Conservation (phyloP, 2,329 filamentous ascomycete species). For the Aspergillus novofumigatus region DNA sequence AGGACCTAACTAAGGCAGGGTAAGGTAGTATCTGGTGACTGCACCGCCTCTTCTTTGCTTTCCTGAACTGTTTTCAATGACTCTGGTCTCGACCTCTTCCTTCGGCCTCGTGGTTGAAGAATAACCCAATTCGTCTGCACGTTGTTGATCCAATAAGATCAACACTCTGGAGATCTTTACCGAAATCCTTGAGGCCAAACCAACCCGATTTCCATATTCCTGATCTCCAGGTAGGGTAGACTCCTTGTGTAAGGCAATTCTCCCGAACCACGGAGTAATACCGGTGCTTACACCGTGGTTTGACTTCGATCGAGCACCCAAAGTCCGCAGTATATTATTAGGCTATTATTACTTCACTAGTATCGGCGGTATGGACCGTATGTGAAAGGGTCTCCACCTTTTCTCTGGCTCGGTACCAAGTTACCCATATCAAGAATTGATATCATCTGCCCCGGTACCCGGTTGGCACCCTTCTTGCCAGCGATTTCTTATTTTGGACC, state of each 20-base stretch:
- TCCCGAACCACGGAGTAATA: not conserved
- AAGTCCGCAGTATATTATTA: not conserved
- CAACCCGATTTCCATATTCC: not conserved
- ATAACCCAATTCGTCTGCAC: not conserved
- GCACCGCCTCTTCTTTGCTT: not conserved
- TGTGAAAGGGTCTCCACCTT: not conserved
- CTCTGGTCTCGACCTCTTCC: not conserved
- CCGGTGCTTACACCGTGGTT: not conserved
- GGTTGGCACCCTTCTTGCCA: constrained; percentile 4
- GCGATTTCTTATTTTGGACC: constrained; percentile 11
- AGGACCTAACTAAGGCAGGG: not conserved
- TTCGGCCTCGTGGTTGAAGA: not conserved
- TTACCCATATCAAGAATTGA: not conserved
- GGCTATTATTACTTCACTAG: not conserved
- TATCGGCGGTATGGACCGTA: not conserved
- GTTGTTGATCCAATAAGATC: not conserved
- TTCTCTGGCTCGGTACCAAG: not conserved
- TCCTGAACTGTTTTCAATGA: not conserved
- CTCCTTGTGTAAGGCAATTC: not conserved
- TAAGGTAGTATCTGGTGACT: not conserved
- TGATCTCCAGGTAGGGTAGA: not conserved
- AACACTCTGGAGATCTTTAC: not conserved
- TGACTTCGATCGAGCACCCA: not conserved
- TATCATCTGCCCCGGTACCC: constrained; percentile 5
- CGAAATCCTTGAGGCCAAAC: not conserved